Evolutionary conservation across 352 stramenopile genomes (phyloP), one percentile per base, ranked within the genome.

Genomic region (Phytophthora cryptogea): DNA sequence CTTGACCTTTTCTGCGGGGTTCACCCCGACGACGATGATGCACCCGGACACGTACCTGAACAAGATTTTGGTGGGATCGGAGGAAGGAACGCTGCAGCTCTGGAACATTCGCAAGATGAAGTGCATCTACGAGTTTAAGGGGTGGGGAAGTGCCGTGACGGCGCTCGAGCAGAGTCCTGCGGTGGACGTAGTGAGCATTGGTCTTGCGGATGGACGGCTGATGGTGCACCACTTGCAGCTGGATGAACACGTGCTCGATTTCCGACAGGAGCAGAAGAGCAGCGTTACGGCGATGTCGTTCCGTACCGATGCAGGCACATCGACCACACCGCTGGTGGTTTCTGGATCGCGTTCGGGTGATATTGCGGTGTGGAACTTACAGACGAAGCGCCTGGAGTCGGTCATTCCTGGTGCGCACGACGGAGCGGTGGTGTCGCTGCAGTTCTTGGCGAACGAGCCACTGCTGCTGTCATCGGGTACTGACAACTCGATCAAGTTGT

Each of bases 11-110:
- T 62, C 75, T 2, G 27, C 40, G 5, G 45, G 56, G 0, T 94
- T 94, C 51, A 90, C 79, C 23, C 86, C 86, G 23, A 86, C 81
- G 6, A 74, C 80, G 17, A 83, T 97, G 55, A 55, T 97, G 60
- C 94, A 98, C 66, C 94, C 94, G 17, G 71, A 83, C 40, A 98
- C 93, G 40, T 98, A 98, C 72, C 55, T 98, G 9, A 98, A 98
- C 85, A 98, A 98, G 76, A 77, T 98, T 37, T 59, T 98, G 14
- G 63, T 98, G 10, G 92, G 88, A 39, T 95, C 83, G 36, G 64
- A 89, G 14, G 66, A 96, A 46, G 94, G 94, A 26, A 36, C 55
- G 20, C 60, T 97, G 37, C 72, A 97, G 63, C 72, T 98, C 16
- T 97, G 89, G 88, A 98, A 98, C 68, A 72, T 98, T 9, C 77